Percentiles rank a stretch among this genome's conserved stretches.
Conservation (phyloP, 129 eudicot species). For the Smallanthus sonchifolius region DNA sequence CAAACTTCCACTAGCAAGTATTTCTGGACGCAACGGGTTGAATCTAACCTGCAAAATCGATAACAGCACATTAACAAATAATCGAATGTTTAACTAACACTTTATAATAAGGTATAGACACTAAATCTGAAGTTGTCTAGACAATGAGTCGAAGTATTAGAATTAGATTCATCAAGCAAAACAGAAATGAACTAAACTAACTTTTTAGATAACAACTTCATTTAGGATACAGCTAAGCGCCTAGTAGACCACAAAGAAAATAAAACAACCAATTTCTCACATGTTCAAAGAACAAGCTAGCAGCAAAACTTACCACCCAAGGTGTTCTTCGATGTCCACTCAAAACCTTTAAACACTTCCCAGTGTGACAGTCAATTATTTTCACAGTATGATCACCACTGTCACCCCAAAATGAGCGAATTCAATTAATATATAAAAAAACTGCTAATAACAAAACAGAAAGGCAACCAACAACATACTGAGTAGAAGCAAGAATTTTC, state of each 20-base stretch:
- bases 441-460: not conserved
- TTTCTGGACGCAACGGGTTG: constrained; percentile 56
- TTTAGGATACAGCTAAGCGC: not conserved
- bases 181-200: not conserved
- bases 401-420: constrained; percentile 27
- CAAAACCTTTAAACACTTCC: constrained; percentile 57
- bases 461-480: constrained; percentile 38
- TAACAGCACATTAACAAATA: not conserved
- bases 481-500: constrained; percentile 69
- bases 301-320: constrained; percentile 57
- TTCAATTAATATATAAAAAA: constrained; percentile 4
- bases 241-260: constrained; percentile 1
- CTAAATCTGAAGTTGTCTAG: not conserved
- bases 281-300: constrained; percentile 7
- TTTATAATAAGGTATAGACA: not conserved
- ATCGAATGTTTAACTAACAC: not conserved
- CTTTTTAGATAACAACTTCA: not conserved
- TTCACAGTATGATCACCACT: constrained; percentile 82
- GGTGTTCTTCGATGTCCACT: constrained; percentile 76
- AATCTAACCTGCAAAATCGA: constrained; percentile 57
- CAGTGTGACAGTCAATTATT: constrained; percentile 65
- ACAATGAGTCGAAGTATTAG: not conserved
- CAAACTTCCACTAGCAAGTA: constrained; percentile 76
- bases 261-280: not conserved
- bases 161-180: not conserved